Conservation (phyloP, 2,329 filamentous ascomycete species). For the Penicillium frequentans region DNA sequence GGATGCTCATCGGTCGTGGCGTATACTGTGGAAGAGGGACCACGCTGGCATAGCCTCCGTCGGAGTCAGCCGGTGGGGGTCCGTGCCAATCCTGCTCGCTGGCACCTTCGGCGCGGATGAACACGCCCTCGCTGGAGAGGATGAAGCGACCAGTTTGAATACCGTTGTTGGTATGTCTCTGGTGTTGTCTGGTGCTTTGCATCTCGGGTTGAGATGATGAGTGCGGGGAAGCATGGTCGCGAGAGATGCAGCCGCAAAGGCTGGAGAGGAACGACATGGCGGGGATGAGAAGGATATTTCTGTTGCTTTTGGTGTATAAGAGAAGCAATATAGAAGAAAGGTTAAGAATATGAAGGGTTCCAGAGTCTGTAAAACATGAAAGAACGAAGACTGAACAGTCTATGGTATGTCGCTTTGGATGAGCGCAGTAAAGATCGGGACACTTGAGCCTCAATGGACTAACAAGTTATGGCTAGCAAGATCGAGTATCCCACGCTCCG, state of each 20-base stretch:
- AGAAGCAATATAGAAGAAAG: neutral
- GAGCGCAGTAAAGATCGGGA: neutral
- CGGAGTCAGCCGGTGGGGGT: slow-evolving; percentile 18
- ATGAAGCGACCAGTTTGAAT: slow-evolving; percentile 23
- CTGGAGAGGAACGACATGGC: slow-evolving; percentile 24
- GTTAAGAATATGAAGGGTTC: neutral
- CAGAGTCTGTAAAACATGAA: neutral
- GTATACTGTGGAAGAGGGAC: slow-evolving; percentile 44
- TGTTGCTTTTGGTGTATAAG: neutral
- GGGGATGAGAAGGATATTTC: neutral
- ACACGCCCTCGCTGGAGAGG: slow-evolving; percentile 16
- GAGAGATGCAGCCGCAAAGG: slow-evolving; percentile 27
- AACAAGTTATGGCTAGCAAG: neutral
- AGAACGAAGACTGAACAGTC: neutral
- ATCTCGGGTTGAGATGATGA: slow-evolving; percentile 10
- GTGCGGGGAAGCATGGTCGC: slow-evolving; percentile 7
- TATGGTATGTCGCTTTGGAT: slow-evolving; percentile 2
- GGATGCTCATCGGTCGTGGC: slow-evolving; percentile 36
- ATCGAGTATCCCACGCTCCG: slow-evolving; percentile 6
- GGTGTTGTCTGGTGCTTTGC: slow-evolving; percentile 3
- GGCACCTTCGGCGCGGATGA: slow-evolving; percentile 14
- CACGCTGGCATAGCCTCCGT: slow-evolving; percentile 33
- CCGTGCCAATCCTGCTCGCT: slow-evolving; percentile 13
- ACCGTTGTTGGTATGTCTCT: slow-evolving; percentile 5
- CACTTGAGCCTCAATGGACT: slow-evolving; percentile 1